phyloP scores from a whole-genome alignment of 1,139 yeast species.

The Geotrichum reessii region DNA sequence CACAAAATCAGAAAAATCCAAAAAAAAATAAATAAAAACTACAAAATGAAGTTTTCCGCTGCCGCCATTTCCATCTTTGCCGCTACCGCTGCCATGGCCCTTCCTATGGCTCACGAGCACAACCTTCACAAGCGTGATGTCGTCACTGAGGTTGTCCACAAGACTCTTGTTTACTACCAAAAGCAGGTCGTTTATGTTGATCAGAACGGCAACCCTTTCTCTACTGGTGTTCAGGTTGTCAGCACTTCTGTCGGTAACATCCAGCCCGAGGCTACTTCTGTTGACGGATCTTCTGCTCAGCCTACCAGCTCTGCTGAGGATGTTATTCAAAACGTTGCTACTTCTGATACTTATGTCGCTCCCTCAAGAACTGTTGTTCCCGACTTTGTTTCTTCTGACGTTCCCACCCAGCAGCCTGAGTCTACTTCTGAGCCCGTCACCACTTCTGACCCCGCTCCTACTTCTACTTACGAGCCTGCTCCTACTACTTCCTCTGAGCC shows the following conservation, averaged over 20 bases:
- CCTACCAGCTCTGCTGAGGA: conserved; percentile 17
- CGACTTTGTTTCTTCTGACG: conserved; percentile 21
- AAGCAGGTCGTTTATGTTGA: conserved; percentile 36
- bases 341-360: background rate
- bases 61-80: conserved; percentile 6
- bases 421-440: conserved; percentile 23
- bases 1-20: background rate
- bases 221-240: conserved; percentile 30
- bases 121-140: conserved; percentile 27
- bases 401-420: conserved; percentile 22
- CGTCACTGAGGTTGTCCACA: conserved; percentile 34
- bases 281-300: conserved; percentile 15
- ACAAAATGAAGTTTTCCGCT: conserved; percentile 12
- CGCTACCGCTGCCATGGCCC: conserved; percentile 8
- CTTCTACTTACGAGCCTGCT: conserved; percentile 19
- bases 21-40: background rate
- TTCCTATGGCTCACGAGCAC: conserved; percentile 16
- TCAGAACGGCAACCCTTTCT: conserved; percentile 32
- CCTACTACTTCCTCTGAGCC: conserved; percentile 26
- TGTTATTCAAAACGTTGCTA: background rate
- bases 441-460: conserved; percentile 23
- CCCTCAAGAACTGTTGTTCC: conserved; percentile 12
- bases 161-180: conserved; percentile 33
- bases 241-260: conserved; percentile 34
- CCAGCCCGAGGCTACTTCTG: conserved; percentile 20